Percentiles rank a stretch among this genome's conserved stretches.
Evolutionary conservation across 1,284 basidiomycete species (phyloP).

Genomic region (Leccinum griseonigrum): DNA sequence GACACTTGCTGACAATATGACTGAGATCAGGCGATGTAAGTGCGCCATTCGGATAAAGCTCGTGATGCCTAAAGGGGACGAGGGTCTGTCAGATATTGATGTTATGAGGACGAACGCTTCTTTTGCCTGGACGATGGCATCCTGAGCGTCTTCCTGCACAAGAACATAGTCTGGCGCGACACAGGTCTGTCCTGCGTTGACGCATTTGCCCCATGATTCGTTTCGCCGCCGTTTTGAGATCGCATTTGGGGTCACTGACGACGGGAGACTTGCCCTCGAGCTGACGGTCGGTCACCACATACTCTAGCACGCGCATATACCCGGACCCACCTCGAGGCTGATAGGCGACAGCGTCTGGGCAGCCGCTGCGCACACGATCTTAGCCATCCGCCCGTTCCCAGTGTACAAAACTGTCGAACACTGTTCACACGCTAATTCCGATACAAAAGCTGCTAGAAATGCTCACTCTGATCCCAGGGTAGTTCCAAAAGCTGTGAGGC

Average conservation of each 20-base stretch:
- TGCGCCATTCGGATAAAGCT: constrained; percentile 53
- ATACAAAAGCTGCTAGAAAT: background rate
- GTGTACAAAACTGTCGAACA: constrained; percentile 42
- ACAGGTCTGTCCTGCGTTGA: constrained; percentile 74
- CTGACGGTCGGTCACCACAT: constrained; percentile 15
- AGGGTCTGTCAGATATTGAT: background rate
- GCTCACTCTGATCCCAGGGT: constrained; percentile 83
- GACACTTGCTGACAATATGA: constrained; percentile 49
- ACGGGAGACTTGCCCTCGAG: constrained; percentile 74
- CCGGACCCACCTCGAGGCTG: constrained; percentile 62
- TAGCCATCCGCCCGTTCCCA: constrained; percentile 75
- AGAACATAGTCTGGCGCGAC: constrained; percentile 83
- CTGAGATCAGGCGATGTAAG: constrained; percentile 42
- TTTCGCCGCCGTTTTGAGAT: constrained; percentile 56
- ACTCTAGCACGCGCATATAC: background rate
- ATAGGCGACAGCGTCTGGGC: constrained; percentile 87
- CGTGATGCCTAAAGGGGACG: constrained; percentile 40
- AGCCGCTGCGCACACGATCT: constrained; percentile 78
- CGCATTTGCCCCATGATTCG: constrained; percentile 79
- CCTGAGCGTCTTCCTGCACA: constrained; percentile 61
- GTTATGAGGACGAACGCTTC: constrained; percentile 44
- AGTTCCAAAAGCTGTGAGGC: constrained; percentile 63
- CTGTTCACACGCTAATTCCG: background rate
- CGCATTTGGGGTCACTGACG: constrained; percentile 68
- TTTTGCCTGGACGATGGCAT: constrained; percentile 59